A percentile compares a stretch with the other conserved stretches of the same genome.
These are phyloP conservation scores for Sclerotinia borealis DNA, from an alignment of 2,329 filamentous ascomycete species.

Conservation along the genomic window DNA sequence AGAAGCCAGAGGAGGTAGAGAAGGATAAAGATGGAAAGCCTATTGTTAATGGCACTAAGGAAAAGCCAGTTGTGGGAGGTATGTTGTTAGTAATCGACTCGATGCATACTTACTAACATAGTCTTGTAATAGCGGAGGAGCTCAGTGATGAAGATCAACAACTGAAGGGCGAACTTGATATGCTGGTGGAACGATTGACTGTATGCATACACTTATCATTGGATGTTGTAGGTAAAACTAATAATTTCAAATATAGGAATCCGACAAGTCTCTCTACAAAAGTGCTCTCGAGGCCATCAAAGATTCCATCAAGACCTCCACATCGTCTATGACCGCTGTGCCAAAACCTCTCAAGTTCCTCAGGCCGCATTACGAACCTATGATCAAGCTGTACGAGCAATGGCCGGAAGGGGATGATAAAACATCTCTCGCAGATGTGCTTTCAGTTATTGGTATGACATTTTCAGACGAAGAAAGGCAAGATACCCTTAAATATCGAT, in stretches of 20 bases:
- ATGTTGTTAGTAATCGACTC: constrained; percentile 20
- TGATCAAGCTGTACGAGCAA: constrained; percentile 81
- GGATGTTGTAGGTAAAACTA: constrained; percentile 10
- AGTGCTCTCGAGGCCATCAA: constrained; percentile 94
- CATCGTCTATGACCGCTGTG: constrained; percentile 98
- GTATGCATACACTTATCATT: constrained; percentile 42
- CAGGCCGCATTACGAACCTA: constrained; percentile 87
- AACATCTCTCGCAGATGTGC: constrained; percentile 84
- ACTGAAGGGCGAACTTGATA: constrained; percentile 94
- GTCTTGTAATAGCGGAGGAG: constrained; percentile 59
- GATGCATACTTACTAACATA: constrained; percentile 32
- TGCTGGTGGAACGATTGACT: constrained; percentile 92
- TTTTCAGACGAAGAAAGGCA: constrained; percentile 94
- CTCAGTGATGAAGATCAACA: constrained; percentile 97
- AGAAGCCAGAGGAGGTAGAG: constrained; percentile 52
- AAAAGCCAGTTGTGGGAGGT: constrained; percentile 50
- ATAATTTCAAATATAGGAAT: constrained; percentile 55
- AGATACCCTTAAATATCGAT: constrained; percentile 92
- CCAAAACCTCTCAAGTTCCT: constrained; percentile 98
- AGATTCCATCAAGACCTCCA: constrained; percentile 97
- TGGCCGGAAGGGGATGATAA: constrained; percentile 84
- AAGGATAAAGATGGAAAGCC: constrained; percentile 66
- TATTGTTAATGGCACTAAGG: constrained; percentile 67
- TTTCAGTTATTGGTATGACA: constrained; percentile 98
- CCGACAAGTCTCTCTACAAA: constrained; percentile 81